Evolutionary conservation across 108 stramenopile species (phyloP).

Genomic region (Fragilaria radians): DNA sequence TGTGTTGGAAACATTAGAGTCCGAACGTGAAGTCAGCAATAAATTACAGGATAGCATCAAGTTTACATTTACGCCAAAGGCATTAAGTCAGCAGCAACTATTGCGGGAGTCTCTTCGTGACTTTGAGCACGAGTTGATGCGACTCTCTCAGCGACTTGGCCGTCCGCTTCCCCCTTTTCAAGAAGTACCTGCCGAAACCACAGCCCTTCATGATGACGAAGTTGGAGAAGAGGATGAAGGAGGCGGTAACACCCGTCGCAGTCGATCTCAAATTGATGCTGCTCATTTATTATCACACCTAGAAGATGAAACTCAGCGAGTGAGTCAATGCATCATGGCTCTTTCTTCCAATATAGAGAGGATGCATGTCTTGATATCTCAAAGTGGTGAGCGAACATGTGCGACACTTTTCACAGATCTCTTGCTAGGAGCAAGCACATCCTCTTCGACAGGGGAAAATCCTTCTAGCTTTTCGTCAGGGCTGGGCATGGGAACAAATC

Average conservation of each 20-base stretch:
- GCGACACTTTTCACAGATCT: constrained; percentile 14
- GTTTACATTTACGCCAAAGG: constrained; percentile 78
- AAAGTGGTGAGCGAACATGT: constrained; percentile 22
- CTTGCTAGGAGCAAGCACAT: neutral
- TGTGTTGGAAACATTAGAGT: constrained; percentile 64
- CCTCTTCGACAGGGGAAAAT: neutral
- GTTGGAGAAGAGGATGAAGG: constrained; percentile 2
- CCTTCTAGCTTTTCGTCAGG: neutral
- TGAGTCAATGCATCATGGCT: constrained; percentile 65
- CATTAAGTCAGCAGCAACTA: constrained; percentile 72
- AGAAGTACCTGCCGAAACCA: constrained; percentile 10
- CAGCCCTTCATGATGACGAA: constrained; percentile 5
- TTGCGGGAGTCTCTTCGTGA: constrained; percentile 55
- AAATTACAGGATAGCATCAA: constrained; percentile 68
- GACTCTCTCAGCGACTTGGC: constrained; percentile 50
- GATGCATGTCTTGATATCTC: constrained; percentile 40
- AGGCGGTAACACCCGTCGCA: constrained; percentile 3
- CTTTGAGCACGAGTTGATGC: constrained; percentile 53
- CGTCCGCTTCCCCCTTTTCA: constrained; percentile 36
- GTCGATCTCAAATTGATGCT: constrained; percentile 42
- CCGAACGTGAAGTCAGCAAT: constrained; percentile 49
- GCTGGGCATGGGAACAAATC: neutral
- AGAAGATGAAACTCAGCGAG: constrained; percentile 74
- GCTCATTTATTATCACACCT: constrained; percentile 56
- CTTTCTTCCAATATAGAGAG: constrained; percentile 51